Evolutionary conservation across 257 asterid genomes (phyloP), one percentile per base, ranked within the genome.

Genomic region (Primulina eburnea): DNA sequence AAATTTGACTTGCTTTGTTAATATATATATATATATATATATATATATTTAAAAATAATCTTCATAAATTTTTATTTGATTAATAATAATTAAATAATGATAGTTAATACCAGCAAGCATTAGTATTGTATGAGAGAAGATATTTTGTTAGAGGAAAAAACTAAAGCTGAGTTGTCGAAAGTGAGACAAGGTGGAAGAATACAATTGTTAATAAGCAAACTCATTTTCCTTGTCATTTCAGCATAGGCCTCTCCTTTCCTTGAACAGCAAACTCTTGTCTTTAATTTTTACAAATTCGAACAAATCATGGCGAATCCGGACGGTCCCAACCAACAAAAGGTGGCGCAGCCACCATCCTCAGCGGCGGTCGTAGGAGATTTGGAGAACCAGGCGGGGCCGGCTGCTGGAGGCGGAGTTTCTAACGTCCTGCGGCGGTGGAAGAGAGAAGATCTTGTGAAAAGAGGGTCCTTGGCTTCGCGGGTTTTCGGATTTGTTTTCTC

Each of bases 401-500:
- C 24, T 24, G 76, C 77, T 0, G 74, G 71, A 0, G 53, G 65
- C 65, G 73, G 81, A n/a, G 72, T 75, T 21, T 67, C 79, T 0
- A 61, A 71, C 37, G 71, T 84, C 8, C 5, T 80, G 18, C 66
- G 74, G 64, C 78, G 87, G 69, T 86, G 93, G 92, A 85, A 68
- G 77, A 81, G 85, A 35, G 92, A 86, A 60, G 95, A 88, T 68
- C 61, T 79, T 28, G 26, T 83, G 43, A 85, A 79, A 80, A 85
- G 71, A 70, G 76, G 84, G 30, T 75, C 75, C 0, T 37, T 88
- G 78, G 78, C 76, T 32, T 66, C 77, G 47, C 95, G 90, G 10
- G 79, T 65, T 60, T 38, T 75, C 43, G 83, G 70, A 34, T 68
- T 92, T 53, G 18, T 89, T 67, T 87, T 84, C 83, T 92, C 98